Conservation (phyloP, 805 yeast genomes). For the Ogataea ramenticola region DNA sequence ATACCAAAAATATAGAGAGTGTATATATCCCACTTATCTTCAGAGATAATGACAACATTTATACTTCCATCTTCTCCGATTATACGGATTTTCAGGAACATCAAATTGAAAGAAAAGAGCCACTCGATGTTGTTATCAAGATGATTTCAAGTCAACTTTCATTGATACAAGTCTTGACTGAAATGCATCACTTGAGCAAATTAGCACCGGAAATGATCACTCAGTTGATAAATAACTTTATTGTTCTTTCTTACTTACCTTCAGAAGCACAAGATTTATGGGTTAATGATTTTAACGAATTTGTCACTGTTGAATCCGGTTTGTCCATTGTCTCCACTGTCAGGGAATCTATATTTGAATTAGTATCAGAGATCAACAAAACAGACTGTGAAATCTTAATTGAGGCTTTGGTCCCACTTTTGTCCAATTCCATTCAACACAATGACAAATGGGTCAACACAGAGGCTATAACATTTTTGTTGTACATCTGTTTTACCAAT, state of each 20-base stretch:
- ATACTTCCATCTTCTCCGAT: slow-evolving; percentile 12
- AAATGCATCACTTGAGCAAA: slow-evolving; percentile 10
- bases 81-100: slow-evolving; percentile 9
- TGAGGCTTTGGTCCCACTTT: slow-evolving; percentile 11
- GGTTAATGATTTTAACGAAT: slow-evolving; percentile 55
- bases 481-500: slow-evolving; percentile 37
- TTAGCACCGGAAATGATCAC: slow-evolving; percentile 9
- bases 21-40: slow-evolving; percentile 13
- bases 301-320: slow-evolving; percentile 70
- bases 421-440: slow-evolving; percentile 5
- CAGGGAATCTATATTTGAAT: slow-evolving; percentile 57
- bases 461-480: slow-evolving; percentile 35
- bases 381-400: slow-evolving; percentile 28
- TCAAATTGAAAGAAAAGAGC: slow-evolving; percentile 19
- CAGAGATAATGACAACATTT: slow-evolving; percentile 1
- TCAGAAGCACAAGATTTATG: slow-evolving; percentile 38
- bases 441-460: not conserved
- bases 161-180: slow-evolving; percentile 21
- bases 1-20: slow-evolving; percentile 11
- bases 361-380: slow-evolving; percentile 41
- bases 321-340: slow-evolving; percentile 46
- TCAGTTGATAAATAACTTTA: slow-evolving; percentile 22
- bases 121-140: slow-evolving; percentile 10
- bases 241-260: slow-evolving; percentile 35
- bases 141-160: slow-evolving; percentile 24